Conservation (phyloP, 768 basidiomycete species). For the Serendipita sp. region DNA sequence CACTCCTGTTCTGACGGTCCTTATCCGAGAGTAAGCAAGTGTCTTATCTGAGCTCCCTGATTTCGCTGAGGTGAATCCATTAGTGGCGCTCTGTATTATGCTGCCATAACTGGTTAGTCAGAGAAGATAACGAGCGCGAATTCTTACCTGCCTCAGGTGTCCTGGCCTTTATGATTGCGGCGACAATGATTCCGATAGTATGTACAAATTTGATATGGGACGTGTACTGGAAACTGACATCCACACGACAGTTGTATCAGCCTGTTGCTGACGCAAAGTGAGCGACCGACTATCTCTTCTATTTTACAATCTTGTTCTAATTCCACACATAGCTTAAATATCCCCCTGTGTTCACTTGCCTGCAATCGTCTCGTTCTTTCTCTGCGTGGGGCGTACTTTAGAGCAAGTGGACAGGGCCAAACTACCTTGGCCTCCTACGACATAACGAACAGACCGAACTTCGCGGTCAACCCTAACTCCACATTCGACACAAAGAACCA, state of each 20-base stretch:
- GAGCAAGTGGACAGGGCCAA: neutral
- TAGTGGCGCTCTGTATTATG: slow-evolving; percentile 2
- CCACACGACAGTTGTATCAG: neutral
- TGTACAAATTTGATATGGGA: neutral
- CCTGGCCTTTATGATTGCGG: neutral
- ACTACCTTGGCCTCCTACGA: neutral
- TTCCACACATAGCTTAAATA: neutral
- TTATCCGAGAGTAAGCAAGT: neutral
- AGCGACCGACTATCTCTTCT: neutral
- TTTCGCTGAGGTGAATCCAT: neutral
- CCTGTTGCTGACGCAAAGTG: slow-evolving; percentile 5
- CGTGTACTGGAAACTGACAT: neutral
- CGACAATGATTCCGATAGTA: neutral
- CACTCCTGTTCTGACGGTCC: neutral
- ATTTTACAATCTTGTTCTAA: neutral
- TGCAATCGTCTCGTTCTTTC: slow-evolving; percentile 1
- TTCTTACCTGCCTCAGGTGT: neutral
- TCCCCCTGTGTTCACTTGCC: neutral
- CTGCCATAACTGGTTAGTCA: neutral
- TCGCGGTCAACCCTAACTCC: neutral
- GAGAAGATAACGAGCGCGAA: neutral
- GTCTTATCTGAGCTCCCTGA: neutral
- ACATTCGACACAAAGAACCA: neutral
- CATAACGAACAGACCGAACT: neutral
- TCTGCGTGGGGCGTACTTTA: neutral